Base-by-base conservation (phyloP, 192 early-diverging fungal genomes). In the Obelidium mucronatum region DNA sequence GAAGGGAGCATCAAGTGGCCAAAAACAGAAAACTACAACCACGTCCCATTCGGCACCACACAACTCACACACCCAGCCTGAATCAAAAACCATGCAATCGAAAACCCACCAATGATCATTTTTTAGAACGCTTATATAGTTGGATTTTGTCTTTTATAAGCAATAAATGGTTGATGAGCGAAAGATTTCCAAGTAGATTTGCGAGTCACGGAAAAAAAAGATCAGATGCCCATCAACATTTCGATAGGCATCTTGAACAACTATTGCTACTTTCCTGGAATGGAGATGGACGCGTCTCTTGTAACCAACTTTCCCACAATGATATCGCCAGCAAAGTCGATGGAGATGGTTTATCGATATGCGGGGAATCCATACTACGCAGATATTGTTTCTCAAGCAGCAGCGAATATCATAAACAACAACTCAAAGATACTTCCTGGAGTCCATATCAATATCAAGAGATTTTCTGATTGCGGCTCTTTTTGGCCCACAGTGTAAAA, bases 161-260 rank as follows among this genome's bases (percentile, higher is more conserved):
- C n/a, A n/a, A n/a, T n/a, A n/a, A n/a, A n/a, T n/a, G n/a, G n/a
- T n/a, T n/a, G n/a, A n/a, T n/a, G n/a, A n/a, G n/a, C n/a, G n/a
- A n/a, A n/a, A n/a, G n/a, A n/a, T n/a, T n/a, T n/a, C n/a, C n/a
- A n/a, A n/a, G n/a, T n/a, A n/a, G n/a, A n/a, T n/a, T n/a, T n/a
- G n/a, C n/a, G n/a, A n/a, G n/a, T n/a, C n/a, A n/a, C n/a, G n/a
- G n/a, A n/a, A n/a, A n/a, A n/a, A n/a, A n/a, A n/a, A n/a, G n/a
- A n/a, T n/a, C n/a, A n/a, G n/a, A n/a, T n/a, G n/a, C n/a, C n/a
- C 63, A 39, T 40, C 30, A 65, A 65, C 6, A 65, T 65, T 39
- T 39, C 63, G 19, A 15, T 65, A 6, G 63, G 22, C 37, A 11
- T 65, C 34, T 31, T 65, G 30, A 30, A 30, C 15, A 39, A 65